A percentile compares a stretch with the other conserved stretches of the same genome.
phyloP scores from a whole-genome alignment of 1,284 basidiomycete genomes.

The Mycosarcoma mackinlayi region DNA sequence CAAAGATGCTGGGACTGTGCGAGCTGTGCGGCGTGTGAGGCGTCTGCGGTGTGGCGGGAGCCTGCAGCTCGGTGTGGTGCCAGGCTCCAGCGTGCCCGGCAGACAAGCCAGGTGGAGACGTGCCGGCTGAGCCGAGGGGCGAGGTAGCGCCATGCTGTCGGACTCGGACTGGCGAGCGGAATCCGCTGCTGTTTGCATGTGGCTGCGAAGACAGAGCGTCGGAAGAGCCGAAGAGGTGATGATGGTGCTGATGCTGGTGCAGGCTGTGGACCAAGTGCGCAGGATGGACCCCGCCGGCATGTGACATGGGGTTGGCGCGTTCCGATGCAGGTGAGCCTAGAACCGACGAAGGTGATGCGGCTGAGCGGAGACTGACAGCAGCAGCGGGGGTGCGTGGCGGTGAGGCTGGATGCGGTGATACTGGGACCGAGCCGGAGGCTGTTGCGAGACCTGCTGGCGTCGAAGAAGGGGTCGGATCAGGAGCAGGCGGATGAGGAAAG shows the following conservation, averaged over 20 bases:
- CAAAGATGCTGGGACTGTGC: constrained; percentile 59
- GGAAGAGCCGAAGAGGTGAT: constrained; percentile 4
- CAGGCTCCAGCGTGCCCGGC: constrained; percentile 2
- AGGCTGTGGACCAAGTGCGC: constrained; percentile 29
- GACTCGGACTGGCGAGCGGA: constrained; percentile 28
- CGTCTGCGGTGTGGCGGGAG: constrained; percentile 17
- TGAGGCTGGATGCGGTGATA: constrained; percentile 37
- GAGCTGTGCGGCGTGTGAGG: constrained; percentile 25
- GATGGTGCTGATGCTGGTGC: constrained; percentile 37
- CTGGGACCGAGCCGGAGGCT: constrained; percentile 24
- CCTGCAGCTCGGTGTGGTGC: constrained; percentile 16
- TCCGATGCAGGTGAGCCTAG: constrained; percentile 30
- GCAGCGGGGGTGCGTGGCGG: constrained; percentile 34
- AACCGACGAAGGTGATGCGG: constrained; percentile 15
- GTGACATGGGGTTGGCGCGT: constrained; percentile 26
- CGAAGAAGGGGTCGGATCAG: constrained; percentile 17
- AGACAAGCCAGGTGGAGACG: constrained; percentile 18
- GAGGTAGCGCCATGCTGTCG: constrained; percentile 36
- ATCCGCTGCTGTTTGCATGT: constrained; percentile 19
- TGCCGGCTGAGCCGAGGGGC: constrained; percentile 19
- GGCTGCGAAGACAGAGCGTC: constrained; percentile 6
- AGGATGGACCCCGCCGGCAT: constrained; percentile 18
- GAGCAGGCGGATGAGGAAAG: constrained; percentile 60
- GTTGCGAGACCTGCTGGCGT: constrained; percentile 10
- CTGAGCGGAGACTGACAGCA: constrained; percentile 20